Percentiles rank a stretch among this genome's conserved stretches.
These are phyloP conservation scores for Eimeria maxima DNA, from an alignment of 169 alveolate genomes.

Conservation along the genomic window DNA sequence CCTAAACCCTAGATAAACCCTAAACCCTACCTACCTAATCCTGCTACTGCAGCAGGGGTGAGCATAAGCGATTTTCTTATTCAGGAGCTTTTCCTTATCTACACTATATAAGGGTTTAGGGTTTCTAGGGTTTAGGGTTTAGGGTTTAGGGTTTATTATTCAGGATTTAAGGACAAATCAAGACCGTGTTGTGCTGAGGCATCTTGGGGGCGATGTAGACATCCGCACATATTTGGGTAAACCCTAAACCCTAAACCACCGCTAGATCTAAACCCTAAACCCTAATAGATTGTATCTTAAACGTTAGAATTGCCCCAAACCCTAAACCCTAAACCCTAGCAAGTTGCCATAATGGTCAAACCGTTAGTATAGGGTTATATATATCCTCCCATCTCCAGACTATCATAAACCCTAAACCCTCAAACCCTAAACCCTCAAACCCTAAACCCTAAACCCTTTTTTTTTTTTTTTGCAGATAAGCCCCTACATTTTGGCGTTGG, in stretches of 20 bases:
- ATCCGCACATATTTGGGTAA: conserved; percentile 54
- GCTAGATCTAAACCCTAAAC: conserved; percentile 82
- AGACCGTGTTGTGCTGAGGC: conserved; percentile 82
- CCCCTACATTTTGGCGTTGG: conserved; percentile 88
- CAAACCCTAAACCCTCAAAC: conserved; percentile 32
- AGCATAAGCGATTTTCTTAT: not conserved
- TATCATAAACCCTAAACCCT: not conserved
- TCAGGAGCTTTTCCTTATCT: not conserved
- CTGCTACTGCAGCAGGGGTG: not conserved
- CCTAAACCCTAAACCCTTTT: conserved; percentile 18
- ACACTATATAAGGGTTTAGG: not conserved
- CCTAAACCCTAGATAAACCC: conserved; percentile 50
- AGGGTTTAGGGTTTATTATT: conserved; percentile 69
- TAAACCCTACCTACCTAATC: conserved; percentile 23
- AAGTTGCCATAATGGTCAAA: too few species aligned
- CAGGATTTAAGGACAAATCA: conserved; percentile 88
- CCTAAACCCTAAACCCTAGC: conserved; percentile 47
- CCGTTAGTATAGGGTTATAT: too few species aligned
- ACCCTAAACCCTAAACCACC: conserved; percentile 45
- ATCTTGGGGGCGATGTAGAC: conserved; percentile 78
- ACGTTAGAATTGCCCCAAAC: too few species aligned
- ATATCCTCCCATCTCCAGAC: not conserved
- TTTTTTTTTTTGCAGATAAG: not conserved
- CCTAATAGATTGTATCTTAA: not conserved
- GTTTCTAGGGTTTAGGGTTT: conserved; percentile 5